A percentile compares a stretch with the other conserved stretches of the same genome.
Conservation (phyloP, 345 rosid species). For the Pelargonium nanum region DNA sequence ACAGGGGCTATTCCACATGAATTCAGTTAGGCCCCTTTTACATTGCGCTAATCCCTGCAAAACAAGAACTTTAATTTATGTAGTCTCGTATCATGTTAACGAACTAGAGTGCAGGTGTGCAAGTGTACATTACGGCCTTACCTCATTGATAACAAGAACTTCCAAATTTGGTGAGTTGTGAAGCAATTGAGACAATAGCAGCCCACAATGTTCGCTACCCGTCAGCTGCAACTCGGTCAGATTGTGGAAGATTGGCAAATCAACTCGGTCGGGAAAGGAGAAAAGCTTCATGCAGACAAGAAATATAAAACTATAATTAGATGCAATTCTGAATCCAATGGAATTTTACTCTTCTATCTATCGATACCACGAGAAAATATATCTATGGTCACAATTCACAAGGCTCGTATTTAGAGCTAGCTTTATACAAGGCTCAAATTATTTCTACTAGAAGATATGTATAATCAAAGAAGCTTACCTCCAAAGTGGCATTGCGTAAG, state of each 20-base stretch:
- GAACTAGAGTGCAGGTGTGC: not conserved
- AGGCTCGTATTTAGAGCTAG: not conserved
- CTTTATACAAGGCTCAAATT: not conserved
- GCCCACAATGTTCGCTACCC: not conserved
- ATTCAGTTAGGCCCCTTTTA: not conserved
- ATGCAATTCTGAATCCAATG: too few species aligned
- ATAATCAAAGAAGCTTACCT: not conserved
- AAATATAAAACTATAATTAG: not conserved
- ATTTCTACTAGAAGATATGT: not conserved
- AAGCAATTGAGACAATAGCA: not conserved
- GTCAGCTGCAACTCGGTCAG: not conserved
- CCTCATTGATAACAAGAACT: not conserved
- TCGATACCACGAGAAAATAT: too few species aligned
- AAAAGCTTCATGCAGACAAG: not conserved
- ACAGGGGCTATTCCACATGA: not conserved
- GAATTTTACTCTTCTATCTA: too few species aligned
- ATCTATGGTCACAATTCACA: too few species aligned
- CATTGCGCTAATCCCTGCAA: not conserved
- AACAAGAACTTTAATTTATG: not conserved
- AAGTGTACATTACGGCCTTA: not conserved
- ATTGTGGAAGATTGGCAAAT: constrained; percentile 4
- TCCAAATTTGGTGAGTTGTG: constrained; percentile 1
- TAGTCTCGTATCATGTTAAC: not conserved
- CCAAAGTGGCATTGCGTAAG: not conserved
- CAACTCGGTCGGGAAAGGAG: not conserved